These are phyloP conservation scores for Jackrogersella multiformis DNA, from an alignment of 495 filamentous ascomycete species.

Conservation along the genomic window DNA sequence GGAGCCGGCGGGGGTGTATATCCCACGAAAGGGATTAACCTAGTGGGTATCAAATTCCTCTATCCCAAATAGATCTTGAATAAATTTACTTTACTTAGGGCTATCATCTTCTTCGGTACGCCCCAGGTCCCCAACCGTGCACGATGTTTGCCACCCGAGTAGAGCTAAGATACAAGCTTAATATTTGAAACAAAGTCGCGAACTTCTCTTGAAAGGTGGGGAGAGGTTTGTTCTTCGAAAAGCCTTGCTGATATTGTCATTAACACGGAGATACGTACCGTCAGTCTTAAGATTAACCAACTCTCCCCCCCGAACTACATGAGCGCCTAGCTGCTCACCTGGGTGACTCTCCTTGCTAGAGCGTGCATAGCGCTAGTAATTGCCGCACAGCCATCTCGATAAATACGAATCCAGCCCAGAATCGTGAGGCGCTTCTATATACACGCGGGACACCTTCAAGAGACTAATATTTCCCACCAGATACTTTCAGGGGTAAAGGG, in stretches of 20 bases:
- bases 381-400: too few relatives aligned
- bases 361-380: too few relatives aligned
- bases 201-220: not conserved
- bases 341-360: too few relatives aligned
- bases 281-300: not conserved
- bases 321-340: too few relatives aligned
- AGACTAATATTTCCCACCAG: too few relatives aligned
- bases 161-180: not conserved
- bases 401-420: too few relatives aligned
- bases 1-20: not conserved
- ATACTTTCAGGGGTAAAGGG: too few relatives aligned
- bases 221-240: not conserved
- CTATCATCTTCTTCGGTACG: slow-evolving; percentile 2
- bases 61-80: not conserved
- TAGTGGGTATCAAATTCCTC: not conserved
- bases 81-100: not conserved
- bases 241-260: not conserved
- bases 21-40: not conserved
- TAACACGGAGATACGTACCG: not conserved
- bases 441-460: too few relatives aligned
- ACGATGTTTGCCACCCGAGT: not conserved
- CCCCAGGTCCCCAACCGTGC: slow-evolving; percentile 3
- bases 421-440: too few relatives aligned
- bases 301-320: not conserved
- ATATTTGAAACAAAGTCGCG: not conserved